Evolutionary conservation across 169 alveolate genomes (phyloP), one percentile per base, ranked within the genome.

Genomic region (Eimeria zaria): DNA sequence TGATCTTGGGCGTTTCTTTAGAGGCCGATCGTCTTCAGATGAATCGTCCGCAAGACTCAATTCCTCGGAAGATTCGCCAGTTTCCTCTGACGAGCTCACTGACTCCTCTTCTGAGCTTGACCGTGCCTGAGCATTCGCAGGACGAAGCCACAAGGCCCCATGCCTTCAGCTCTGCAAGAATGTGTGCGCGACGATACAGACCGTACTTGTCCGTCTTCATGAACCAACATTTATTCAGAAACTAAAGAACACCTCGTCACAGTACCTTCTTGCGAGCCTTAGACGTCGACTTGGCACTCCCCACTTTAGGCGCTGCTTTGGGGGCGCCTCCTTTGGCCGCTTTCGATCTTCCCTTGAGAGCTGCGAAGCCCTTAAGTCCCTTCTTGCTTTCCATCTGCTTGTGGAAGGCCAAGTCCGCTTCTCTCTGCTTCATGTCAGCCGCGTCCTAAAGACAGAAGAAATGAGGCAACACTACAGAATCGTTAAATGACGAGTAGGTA

Each of bases 201-300:
- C 22, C 20, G 24, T 69, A 1, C 24, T 69, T 27, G 24, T 51
- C 51, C 22, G n/a, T 36, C 11, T 9, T 33, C 51, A 6, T 36
- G 51, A 69, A 20, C 36, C 80, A 30, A 36, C n/a, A 36, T n/a
- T 12, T 30, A 36, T 69, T 30, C 51, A 36, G 2, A 51, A 33
- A 69, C 39, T n/a, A 4, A 33, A 36, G 9, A n/a, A 36, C 46
- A 14, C 30, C 80, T 33, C 80, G 51, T 33, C 48, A 36, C 80
- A 69, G 20, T 51, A 53, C 90, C 92, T 85, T 60, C 46, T 46
- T 60, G 58, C 92, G 92, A 46, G 92, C 58, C 51, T 85, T 85
- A 36, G 92, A 85, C 14, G 92, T 60, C 74, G 92, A 85, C 60
- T 85, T 85, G 92, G 92, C 92, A 46, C 92, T 85, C 58, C 92